Percentiles rank a stretch among this genome's conserved stretches.
Evolutionary conservation across 2,329 filamentous ascomycete species (phyloP).

Genomic region (Coleophoma crateriformis): DNA sequence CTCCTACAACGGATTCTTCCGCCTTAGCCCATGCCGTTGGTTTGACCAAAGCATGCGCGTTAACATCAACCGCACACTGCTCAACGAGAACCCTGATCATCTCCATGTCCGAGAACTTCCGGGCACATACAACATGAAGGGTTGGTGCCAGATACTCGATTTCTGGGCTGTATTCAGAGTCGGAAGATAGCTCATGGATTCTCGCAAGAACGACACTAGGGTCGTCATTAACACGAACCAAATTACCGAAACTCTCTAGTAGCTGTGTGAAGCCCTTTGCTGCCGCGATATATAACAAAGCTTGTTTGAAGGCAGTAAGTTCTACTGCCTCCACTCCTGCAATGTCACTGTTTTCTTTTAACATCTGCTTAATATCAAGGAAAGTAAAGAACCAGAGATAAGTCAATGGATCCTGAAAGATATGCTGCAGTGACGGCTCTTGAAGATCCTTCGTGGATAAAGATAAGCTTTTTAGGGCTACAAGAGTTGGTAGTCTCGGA

Average conservation of each 20-base stretch:
- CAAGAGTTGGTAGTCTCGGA: constrained; percentile 1
- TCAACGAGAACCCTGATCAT: constrained; percentile 29
- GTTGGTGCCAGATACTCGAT: constrained; percentile 11
- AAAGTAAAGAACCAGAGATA: constrained; percentile 2
- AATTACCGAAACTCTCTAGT: constrained; percentile 1
- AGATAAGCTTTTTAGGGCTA: constrained; percentile 1
- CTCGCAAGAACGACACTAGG: constrained; percentile 5
- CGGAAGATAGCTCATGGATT: background rate
- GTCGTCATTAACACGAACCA: constrained; percentile 5
- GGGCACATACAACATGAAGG: constrained; percentile 22
- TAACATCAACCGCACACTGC: constrained; percentile 26
- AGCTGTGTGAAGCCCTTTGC: constrained; percentile 7
- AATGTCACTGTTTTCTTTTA: background rate
- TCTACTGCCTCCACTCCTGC: background rate
- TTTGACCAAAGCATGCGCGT: constrained; percentile 7
- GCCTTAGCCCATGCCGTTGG: constrained; percentile 1
- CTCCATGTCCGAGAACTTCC: constrained; percentile 28
- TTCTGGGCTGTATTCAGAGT: background rate
- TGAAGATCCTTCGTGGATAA: constrained; percentile 1
- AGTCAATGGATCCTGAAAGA: background rate
- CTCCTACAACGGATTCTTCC: constrained; percentile 4
- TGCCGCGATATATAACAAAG: constrained; percentile 7
- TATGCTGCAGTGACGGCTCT: background rate
- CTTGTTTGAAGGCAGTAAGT: background rate
- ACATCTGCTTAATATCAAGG: constrained; percentile 1